Evolutionary conservation across 805 yeast genomes (phyloP).

Genomic region (Metschnikowia sp.): DNA sequence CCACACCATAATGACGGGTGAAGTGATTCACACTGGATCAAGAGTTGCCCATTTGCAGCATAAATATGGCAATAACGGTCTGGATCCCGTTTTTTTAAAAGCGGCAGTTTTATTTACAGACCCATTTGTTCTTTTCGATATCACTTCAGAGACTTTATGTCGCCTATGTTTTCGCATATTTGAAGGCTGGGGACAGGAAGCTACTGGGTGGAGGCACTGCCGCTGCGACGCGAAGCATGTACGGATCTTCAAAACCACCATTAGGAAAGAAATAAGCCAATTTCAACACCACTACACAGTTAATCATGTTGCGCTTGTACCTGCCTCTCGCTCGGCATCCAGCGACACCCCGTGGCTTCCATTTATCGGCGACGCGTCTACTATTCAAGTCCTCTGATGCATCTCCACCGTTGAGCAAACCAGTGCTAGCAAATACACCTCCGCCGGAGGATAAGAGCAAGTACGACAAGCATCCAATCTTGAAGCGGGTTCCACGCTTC

Average conservation of each 20-base stretch:
- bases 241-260: neutral
- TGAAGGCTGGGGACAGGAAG: neutral
- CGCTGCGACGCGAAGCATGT: neutral
- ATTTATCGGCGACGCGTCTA: constrained; percentile 2
- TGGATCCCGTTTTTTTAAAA: too few relatives aligned
- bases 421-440: constrained; percentile 1
- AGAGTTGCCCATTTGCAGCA: too few relatives aligned
- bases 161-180: neutral
- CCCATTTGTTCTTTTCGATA: too few relatives aligned
- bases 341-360: neutral
- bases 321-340: neutral
- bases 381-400: constrained; percentile 4
- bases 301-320: neutral
- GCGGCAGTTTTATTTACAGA: too few relatives aligned
- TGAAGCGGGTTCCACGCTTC: constrained; percentile 46
- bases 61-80: too few relatives aligned
- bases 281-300: too few relatives aligned
- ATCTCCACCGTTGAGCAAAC: constrained; percentile 4
- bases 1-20: too few relatives aligned
- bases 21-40: too few relatives aligned
- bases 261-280: too few relatives aligned
- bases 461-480: constrained; percentile 24
- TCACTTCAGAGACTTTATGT: too few relatives aligned
- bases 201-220: too few relatives aligned
- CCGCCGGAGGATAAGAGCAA: constrained; percentile 1